Evolutionary conservation across 768 basidiomycete genomes (phyloP), one percentile per base, ranked within the genome.

Genomic region (Gloeophyllum trabeum): DNA sequence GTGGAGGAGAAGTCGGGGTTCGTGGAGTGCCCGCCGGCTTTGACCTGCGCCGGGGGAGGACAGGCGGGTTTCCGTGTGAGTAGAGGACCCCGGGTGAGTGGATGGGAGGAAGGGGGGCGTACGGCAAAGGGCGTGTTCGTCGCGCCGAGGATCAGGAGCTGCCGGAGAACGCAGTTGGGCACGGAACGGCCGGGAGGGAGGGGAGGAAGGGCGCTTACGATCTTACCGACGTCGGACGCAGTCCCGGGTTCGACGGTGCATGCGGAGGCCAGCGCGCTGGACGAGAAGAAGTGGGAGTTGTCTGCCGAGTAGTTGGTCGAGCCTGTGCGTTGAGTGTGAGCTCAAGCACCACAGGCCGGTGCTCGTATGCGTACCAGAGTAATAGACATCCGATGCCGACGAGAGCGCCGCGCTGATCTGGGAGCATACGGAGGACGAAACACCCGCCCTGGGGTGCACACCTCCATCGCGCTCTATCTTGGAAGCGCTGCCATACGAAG

Each of bases 1-100:
- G 79, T 80, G 0, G 80, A 80, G 0, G 76, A 76, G 45, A 78
- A 79, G 2, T 69, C 69, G 0, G 64, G 68, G 49, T 77, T 79
- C 2, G 64, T 49, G 1, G 70, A 45, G 53, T 81, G 78, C 0
- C 79, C 78, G 13, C 75, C 78, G n/a, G 76, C 70, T 54, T 77
- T 81, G 41, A 80, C 67, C 77, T 76, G 25, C 13, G 21, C 6
- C 28, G 16, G 7, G 28, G 28, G 28, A 30, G 7, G n/a, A n/a
- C n/a, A n/a, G n/a, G n/a, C n/a, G n/a, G n/a, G n/a, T n/a, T n/a
- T n/a, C n/a, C n/a, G n/a, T n/a, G n/a, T 30, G 10, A 30, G 32
- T 30, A 26, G 18, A 19, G 18, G 4, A 6, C 20, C n/a, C 35
- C 6, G n/a, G 3, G 28, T n/a, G 16, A 21, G 12, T 24, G n/a